A percentile compares a stretch with the other conserved stretches of the same genome.
These are phyloP conservation scores for Leishmania arabica DNA, from an alignment of 208 protist species.

Conservation along the genomic window DNA sequence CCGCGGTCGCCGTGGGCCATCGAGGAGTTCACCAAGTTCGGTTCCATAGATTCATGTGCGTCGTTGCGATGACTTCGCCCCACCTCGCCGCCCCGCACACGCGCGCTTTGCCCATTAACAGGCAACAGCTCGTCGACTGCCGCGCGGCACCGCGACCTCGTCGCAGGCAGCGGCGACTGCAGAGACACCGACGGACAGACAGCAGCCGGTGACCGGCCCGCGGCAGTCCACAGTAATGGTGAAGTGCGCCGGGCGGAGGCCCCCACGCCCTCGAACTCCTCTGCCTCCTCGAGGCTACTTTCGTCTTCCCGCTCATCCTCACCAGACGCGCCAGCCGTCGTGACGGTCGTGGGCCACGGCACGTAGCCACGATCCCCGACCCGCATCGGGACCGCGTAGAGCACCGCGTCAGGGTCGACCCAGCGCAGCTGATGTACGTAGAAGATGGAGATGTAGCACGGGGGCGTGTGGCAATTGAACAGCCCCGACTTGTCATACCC, in stretches of 20 bases:
- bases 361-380: slow-evolving; percentile 72
- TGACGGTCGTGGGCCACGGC: slow-evolving; percentile 30
- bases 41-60: background rate
- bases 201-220: background rate
- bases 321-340: slow-evolving; percentile 1
- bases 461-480: slow-evolving; percentile 64
- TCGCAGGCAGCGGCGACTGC: background rate
- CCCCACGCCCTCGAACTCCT: background rate
- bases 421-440: slow-evolving; percentile 64
- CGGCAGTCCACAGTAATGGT: background rate
- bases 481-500: slow-evolving; percentile 59
- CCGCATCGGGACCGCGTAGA: slow-evolving; percentile 78
- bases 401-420: slow-evolving; percentile 57
- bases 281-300: background rate
- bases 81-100: background rate
- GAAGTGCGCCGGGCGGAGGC: background rate
- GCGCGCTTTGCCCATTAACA: no score
- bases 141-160: background rate
- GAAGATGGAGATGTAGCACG: slow-evolving; percentile 75
- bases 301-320: slow-evolving; percentile 19
- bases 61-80: no score
- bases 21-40: background rate
- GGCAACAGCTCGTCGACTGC: background rate
- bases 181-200: background rate
- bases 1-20: background rate